Base-by-base conservation (phyloP, 371 early-diverging fungal genomes). In the Caulochytrium protostelioides region DNA sequence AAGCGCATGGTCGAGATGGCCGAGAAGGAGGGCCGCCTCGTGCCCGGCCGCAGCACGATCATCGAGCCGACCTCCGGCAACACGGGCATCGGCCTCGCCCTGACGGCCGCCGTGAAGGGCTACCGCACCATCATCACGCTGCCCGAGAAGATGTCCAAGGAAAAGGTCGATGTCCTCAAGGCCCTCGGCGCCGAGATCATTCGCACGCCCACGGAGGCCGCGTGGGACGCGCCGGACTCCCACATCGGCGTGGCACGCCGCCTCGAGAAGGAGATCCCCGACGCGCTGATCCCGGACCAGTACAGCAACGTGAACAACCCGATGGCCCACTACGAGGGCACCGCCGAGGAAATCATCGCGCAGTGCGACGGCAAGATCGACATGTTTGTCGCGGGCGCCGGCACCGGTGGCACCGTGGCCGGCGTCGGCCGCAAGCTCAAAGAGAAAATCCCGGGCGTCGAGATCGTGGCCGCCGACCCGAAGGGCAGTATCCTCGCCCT, bases 101-200 rank as follows among this genome's bases (percentile, higher is more conserved):
- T 89, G 23, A 74, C 86, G 30, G 86, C 79, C 31, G 94, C 94
- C 22, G 83, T 90, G 39, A 92, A 85, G 65, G 94, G 94, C 7
- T 95, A 95, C 59, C 73, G 79, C 37, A 75, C 79, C 43, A 85
- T 95, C 44, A 92, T 90, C 49, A 92, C 92, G 2, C 57, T 95
- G 27, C 94, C 97, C 14, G 92, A 95, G 53, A 92, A 90, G 60
- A 92, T 92, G 91, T 79, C 80, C 27, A 80, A 87, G 59, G 97
- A 95, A 50, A 91, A 91, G 67, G 82, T 91, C 12, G 90, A 87
- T 52, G 82, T 92, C 1, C 65, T 95, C 41, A 92, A 90, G 54
- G 89, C 86, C 3, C 61, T 92, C 12, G 94, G 92, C 25, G 92
- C 94, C 21, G 92, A 95, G 53, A 90, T 90, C 49, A 76, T 89